A percentile compares a stretch with the other conserved stretches of the same genome.
Conservation (phyloP, 2,329 filamentous ascomycete genomes). For the Macrophomina tecta region DNA sequence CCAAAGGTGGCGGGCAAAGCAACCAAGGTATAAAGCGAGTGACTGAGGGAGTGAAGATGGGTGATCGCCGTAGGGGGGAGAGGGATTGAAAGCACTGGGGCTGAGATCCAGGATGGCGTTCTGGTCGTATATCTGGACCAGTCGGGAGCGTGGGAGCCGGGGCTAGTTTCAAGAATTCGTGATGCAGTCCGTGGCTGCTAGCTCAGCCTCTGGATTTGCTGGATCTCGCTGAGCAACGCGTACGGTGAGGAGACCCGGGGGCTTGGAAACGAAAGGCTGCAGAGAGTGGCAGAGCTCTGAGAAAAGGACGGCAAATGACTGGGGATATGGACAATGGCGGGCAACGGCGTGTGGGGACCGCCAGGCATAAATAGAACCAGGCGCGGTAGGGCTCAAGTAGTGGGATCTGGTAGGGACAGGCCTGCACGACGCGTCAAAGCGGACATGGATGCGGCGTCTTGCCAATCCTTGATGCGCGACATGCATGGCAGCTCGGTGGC, state of each 20-base stretch:
- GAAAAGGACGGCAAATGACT: slow-evolving; percentile 9
- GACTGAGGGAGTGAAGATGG: not conserved
- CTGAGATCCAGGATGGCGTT: not conserved
- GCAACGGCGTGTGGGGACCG: slow-evolving; percentile 25
- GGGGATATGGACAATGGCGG: slow-evolving; percentile 14
- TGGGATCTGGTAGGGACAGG: slow-evolving; percentile 15
- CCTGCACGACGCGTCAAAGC: slow-evolving; percentile 25
- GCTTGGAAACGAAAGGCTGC: slow-evolving; percentile 13
- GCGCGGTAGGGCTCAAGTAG: slow-evolving; percentile 22
- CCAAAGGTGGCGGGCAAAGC: not conserved
- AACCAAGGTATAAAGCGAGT: slow-evolving; percentile 15
- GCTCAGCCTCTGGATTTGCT: slow-evolving; percentile 25
- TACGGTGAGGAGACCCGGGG: slow-evolving; percentile 17
- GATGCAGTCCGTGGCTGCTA: slow-evolving; percentile 27
- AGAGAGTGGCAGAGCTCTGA: slow-evolving; percentile 11
- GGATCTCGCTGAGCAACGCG: slow-evolving; percentile 17
- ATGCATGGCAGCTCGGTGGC: slow-evolving; percentile 22
- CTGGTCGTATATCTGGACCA: slow-evolving; percentile 15
- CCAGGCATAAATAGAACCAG: slow-evolving; percentile 27
- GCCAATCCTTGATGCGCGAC: slow-evolving; percentile 25
- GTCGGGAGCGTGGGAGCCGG: slow-evolving; percentile 18
- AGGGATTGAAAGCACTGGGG: not conserved
- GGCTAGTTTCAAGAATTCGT: slow-evolving; percentile 28
- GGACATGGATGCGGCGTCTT: not conserved
- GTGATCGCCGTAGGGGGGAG: slow-evolving; percentile 5